These are phyloP conservation scores for Auxenochlorella pyrenoidosa DNA, from an alignment of 139 green algal species.

Conservation along the genomic window DNA sequence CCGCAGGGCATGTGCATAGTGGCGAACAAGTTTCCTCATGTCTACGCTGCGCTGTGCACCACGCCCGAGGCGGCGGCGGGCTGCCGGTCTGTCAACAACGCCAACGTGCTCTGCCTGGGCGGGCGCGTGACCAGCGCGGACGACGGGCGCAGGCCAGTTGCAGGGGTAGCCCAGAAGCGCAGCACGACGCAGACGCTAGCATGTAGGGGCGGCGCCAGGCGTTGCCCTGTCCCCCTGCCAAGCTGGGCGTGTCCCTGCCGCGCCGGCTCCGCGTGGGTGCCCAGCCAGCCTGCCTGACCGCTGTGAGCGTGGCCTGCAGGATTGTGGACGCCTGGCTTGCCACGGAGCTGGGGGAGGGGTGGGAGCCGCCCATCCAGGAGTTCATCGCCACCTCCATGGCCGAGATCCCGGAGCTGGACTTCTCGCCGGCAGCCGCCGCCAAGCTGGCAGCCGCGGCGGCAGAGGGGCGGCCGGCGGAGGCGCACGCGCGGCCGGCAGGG, in stretches of 20 bases:
- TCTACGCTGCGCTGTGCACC: constrained; percentile 18
- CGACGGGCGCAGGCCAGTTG: neutral
- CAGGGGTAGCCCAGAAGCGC: no score
- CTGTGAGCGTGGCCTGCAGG: neutral
- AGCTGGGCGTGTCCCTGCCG: no score
- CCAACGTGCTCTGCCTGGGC: constrained; percentile 24
- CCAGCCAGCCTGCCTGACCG: no score
- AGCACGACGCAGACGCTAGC: no score
- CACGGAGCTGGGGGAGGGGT: constrained; percentile 6
- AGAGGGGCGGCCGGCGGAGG: no score
- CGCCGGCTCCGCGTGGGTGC: no score
- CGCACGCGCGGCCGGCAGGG: no score
- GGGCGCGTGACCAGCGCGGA: neutral
- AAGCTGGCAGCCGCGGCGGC: no score
- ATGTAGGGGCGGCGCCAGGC: no score
- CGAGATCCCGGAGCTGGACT: neutral
- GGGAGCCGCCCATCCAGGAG: neutral
- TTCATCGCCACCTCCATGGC: neutral
- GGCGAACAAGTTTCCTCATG: constrained; percentile 34
- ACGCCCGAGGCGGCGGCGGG: neutral
- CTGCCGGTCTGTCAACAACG: constrained; percentile 15
- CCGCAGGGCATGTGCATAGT: constrained; percentile 29
- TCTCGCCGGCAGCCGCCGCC: neutral
- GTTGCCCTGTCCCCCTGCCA: no score
- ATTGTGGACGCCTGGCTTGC: constrained; percentile 19